These are phyloP conservation scores for Neofusicoccum laricinum DNA, from an alignment of 2,329 filamentous ascomycete species.

Conservation along the genomic window DNA sequence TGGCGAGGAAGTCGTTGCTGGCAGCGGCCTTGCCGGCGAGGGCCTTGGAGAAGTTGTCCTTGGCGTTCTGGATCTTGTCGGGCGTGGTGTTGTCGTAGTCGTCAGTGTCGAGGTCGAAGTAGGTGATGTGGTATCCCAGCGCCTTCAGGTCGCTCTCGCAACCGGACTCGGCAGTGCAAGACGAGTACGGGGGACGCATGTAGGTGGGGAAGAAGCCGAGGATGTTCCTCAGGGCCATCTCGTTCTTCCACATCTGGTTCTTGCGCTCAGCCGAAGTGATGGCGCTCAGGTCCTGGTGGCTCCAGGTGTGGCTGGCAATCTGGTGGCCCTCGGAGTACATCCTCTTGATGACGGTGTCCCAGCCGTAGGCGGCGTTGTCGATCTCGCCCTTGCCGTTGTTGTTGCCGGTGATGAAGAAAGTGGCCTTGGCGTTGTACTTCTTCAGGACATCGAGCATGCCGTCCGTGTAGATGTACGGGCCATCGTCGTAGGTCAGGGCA, in stretches of 20 bases:
- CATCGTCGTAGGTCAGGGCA: conserved; percentile 67
- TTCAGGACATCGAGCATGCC: conserved; percentile 62
- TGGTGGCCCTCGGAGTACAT: conserved; percentile 58
- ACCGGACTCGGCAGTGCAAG: conserved; percentile 40
- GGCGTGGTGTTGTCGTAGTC: conserved; percentile 56
- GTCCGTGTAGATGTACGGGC: conserved; percentile 60
- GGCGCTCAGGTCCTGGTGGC: conserved; percentile 49
- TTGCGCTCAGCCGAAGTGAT: conserved; percentile 43
- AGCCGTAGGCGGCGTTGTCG: conserved; percentile 48
- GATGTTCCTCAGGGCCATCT: conserved; percentile 56
- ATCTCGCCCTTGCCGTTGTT: conserved; percentile 57
- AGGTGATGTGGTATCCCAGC: conserved; percentile 60
- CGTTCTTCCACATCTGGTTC: conserved; percentile 52
- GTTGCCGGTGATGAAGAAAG: conserved; percentile 64
- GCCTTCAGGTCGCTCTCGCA: conserved; percentile 40
- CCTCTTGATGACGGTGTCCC: conserved; percentile 53
- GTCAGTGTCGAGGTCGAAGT: conserved; percentile 59
- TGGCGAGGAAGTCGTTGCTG: conserved; percentile 47
- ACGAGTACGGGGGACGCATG: conserved; percentile 50
- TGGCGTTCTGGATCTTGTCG: conserved; percentile 49
- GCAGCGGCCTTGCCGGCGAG: conserved; percentile 35
- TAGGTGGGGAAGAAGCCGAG: conserved; percentile 57
- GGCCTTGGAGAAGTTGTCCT: conserved; percentile 51
- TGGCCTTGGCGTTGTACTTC: conserved; percentile 60
- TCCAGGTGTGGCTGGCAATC: conserved; percentile 59